Base-by-base conservation (phyloP, 768 basidiomycete species). In the Nevesoporus exiguus region DNA sequence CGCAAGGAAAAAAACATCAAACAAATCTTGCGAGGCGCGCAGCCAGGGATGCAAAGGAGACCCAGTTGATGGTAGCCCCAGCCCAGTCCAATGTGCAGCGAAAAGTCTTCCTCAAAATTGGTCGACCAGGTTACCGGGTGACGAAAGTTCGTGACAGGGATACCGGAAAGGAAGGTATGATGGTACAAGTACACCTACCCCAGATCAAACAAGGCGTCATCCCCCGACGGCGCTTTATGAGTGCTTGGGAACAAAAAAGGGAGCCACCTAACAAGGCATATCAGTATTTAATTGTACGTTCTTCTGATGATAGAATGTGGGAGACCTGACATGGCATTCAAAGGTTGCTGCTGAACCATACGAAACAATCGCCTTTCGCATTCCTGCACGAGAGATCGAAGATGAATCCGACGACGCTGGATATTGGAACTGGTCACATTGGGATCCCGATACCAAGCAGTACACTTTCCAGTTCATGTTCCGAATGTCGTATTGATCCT, bases 281-380 rank as follows among this genome's bases (percentile, higher is more conserved):
- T 71, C 97, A 98, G 68, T 98, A 98, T 73, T 82, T 98, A 64
- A 91, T 98, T 56, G 96, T 98, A 64, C 64, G 94, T 82, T 15
- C 19, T 48, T 22, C 11, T 30, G 42, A 7, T 47, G 47, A 33
- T 50, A 44, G 42, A 42, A 27, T 33, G 49, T 40, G 14, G 43
- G 49, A 73, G 71, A 34, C 0, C 76, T 60, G 69, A 78, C 39
- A 29, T 30, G 2, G 27, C 52, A 55, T 51, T 51, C 45, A 59
- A 56, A 98, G 96, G 92, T 98, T 56, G 97, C 96, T 17, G 94
- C 97, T n/a, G 97, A 98, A 64, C 95, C 96, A 6, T 99, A 98
- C 67, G 97, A 99, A 73, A 98, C 95, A 4, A 93, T 99, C 61
- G 93, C 94, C n/a, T 98, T 98, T 79, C 91, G 95, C 17, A 93